These are phyloP conservation scores for Phytopythium delawarense DNA, from an alignment of 352 stramenopile genomes.

Conservation along the genomic window DNA sequence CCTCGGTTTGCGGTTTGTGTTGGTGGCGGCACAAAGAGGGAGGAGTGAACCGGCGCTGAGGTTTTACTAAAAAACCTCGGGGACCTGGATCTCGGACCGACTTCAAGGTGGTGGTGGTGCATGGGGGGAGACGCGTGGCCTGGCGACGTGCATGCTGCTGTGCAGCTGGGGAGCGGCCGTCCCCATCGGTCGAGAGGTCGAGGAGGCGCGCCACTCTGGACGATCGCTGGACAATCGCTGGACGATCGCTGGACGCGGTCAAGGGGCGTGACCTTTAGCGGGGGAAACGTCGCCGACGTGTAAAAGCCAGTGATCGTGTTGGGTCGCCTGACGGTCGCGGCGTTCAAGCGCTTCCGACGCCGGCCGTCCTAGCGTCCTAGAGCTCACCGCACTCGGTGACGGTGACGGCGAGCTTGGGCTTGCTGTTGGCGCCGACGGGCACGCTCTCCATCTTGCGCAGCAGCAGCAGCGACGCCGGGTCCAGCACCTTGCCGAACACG, in stretches of 20 bases:
- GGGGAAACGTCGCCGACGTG: background rate
- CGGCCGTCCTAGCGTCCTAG: slow-evolving; percentile 20
- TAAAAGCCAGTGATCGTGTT: background rate
- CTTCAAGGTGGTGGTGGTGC: background rate
- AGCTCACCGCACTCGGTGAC: slow-evolving; percentile 90
- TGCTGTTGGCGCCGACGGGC: slow-evolving; percentile 73
- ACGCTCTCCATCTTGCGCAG: slow-evolving; percentile 92
- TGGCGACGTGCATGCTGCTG: too few relatives aligned
- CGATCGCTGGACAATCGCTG: background rate
- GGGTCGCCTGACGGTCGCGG: background rate
- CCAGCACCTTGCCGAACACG: slow-evolving; percentile 95
- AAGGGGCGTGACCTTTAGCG: background rate
- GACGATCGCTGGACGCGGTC: background rate
- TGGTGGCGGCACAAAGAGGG: background rate
- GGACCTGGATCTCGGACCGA: background rate
- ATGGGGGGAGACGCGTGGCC: background rate
- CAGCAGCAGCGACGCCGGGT: slow-evolving; percentile 79
- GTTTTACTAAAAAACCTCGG: slow-evolving; percentile 2
- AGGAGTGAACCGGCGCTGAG: background rate
- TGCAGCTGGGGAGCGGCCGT: background rate
- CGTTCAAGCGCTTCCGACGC: too few relatives aligned
- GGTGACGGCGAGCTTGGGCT: slow-evolving; percentile 83
- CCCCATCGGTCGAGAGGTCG: background rate
- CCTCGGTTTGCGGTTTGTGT: background rate
- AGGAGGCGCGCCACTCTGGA: too few relatives aligned